Conservation (phyloP, 768 basidiomycete genomes). For the Paxillus ammoniavirescens region DNA sequence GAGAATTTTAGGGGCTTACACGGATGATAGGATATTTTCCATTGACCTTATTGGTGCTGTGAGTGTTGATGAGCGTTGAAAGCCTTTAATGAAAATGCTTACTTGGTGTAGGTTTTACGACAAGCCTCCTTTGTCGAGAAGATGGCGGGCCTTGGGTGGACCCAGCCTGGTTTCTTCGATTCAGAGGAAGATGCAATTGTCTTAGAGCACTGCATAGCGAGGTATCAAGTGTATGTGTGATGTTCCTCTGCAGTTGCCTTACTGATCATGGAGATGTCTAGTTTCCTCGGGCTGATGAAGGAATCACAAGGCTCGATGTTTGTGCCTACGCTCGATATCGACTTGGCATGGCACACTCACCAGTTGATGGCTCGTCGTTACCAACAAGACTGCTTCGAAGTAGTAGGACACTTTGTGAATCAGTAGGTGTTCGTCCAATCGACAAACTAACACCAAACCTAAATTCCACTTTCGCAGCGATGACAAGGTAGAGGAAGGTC, state of each 20-base stretch:
- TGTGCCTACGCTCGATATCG: slow-evolving; percentile 63
- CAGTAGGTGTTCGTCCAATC: slow-evolving; percentile 38
- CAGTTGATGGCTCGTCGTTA: slow-evolving; percentile 49
- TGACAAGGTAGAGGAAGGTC: slow-evolving; percentile 46
- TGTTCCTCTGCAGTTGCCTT: slow-evolving; percentile 50
- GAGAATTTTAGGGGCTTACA: too few species aligned
- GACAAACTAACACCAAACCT: too few species aligned
- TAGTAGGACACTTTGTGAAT: slow-evolving; percentile 45
- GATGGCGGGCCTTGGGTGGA: slow-evolving; percentile 52
- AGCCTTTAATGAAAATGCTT: neutral
- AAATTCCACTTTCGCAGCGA: slow-evolving; percentile 30
- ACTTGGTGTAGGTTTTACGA: slow-evolving; percentile 39
- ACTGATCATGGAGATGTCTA: slow-evolving; percentile 2
- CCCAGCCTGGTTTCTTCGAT: slow-evolving; percentile 37
- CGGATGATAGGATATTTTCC: slow-evolving; percentile 32
- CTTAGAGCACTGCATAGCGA: slow-evolving; percentile 41
- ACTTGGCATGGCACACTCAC: slow-evolving; percentile 68
- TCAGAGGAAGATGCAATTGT: slow-evolving; percentile 35
- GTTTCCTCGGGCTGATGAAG: slow-evolving; percentile 52
- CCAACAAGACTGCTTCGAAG: slow-evolving; percentile 33
- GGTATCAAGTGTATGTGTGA: slow-evolving; percentile 9
- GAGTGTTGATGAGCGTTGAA: slow-evolving; percentile 1
- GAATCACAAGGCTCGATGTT: slow-evolving; percentile 40
- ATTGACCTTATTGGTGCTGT: slow-evolving; percentile 53
- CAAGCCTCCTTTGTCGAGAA: slow-evolving; percentile 52